Conservation (phyloP, 345 rosid genomes). For the Lenwebbia sp. region DNA sequence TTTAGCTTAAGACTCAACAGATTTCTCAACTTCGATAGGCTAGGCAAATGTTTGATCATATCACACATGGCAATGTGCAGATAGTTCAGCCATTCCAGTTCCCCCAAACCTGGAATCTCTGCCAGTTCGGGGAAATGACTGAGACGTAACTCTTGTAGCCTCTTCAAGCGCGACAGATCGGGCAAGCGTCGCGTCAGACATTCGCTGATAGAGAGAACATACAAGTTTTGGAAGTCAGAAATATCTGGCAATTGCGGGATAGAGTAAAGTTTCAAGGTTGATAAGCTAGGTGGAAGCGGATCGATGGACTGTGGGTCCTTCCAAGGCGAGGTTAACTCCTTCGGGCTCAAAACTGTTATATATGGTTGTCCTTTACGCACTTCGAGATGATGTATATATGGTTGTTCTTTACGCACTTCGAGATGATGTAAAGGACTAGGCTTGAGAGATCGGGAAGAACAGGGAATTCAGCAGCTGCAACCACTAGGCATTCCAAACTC, state of each 20-base stretch:
- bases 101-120: not conserved
- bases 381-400: not conserved
- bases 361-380: not conserved
- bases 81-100: not conserved
- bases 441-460: not conserved
- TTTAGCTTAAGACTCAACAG: not conserved
- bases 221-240: not conserved
- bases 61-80: not conserved
- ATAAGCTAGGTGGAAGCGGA: not conserved
- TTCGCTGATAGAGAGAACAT: not conserved
- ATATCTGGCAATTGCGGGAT: not conserved
- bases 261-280: not conserved
- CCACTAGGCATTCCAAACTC: not conserved
- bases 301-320: not conserved
- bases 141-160: not conserved
- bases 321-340: not conserved
- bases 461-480: not conserved
- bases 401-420: not conserved
- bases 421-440: not conserved
- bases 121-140: rapidly evolving
- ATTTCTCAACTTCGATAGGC: not conserved
- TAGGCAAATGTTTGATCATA: not conserved
- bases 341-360: not conserved
- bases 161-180: not conserved
- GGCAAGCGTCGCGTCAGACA: rapidly evolving